These are phyloP conservation scores for Alternaria ventricosa DNA, from an alignment of 2,329 filamentous ascomycete genomes.

Conservation along the genomic window DNA sequence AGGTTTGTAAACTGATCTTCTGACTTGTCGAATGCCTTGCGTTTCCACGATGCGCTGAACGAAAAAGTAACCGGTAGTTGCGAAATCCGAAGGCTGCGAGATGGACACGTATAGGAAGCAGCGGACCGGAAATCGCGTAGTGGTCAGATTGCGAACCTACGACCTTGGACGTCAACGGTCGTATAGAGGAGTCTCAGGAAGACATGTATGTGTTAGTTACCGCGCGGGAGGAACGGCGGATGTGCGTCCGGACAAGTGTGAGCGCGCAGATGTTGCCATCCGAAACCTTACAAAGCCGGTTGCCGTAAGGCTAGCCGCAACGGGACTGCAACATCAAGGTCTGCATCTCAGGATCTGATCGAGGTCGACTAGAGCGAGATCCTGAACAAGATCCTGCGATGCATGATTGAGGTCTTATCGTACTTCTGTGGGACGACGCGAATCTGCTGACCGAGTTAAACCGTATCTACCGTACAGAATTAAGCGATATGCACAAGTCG, in stretches of 20 bases:
- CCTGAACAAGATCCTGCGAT: background rate
- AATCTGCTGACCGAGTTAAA: background rate
- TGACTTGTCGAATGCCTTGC: background rate
- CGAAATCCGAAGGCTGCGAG: background rate
- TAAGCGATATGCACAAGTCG: background rate
- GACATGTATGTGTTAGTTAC: background rate
- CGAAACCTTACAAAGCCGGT: background rate
- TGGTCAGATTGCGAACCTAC: background rate
- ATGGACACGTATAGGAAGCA: background rate
- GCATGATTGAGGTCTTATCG: background rate
- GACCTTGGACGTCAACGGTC: background rate
- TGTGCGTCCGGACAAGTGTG: background rate
- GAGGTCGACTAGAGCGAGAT: background rate
- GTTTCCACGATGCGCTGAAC: background rate
- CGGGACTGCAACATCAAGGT: background rate
- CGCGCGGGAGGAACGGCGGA: background rate
- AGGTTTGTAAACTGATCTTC: background rate
- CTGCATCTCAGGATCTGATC: background rate
- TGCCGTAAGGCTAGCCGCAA: background rate
- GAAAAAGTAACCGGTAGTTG: background rate
- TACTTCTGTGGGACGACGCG: background rate
- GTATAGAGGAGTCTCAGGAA: background rate
- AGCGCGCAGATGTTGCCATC: background rate
- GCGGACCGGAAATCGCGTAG: background rate
- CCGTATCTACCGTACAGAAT: background rate